Base-by-base conservation (phyloP, 192 early-diverging fungal genomes). In the Entomortierella parvispora region DNA sequence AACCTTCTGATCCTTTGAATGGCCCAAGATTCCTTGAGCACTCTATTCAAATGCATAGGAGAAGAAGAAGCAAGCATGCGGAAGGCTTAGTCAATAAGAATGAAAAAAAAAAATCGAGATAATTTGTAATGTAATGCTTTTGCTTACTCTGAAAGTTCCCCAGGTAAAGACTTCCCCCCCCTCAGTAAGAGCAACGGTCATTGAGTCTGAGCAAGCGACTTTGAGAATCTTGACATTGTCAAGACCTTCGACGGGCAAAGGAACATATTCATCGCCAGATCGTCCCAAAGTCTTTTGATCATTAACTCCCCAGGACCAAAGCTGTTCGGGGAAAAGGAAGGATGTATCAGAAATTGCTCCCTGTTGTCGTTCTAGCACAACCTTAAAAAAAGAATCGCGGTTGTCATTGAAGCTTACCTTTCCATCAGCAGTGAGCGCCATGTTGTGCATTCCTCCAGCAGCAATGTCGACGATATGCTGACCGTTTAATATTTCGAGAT, bases 281-380 rank as follows among this genome's bases (percentile, higher is more conserved):
- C 92, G 82, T 34, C 91, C 96, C n/a, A 99, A 85, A 15, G 93
- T 93, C 53, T 83, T 80, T 65, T 98, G 91, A 82, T 98, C 97
- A 79, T 97, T 97, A 83, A 96, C 96, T 0, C 97, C 97, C 97
- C 97, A 98, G 48, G 91, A 91, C 82, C 89, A 98, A 53, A 98
- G 69, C 88, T 88, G 71, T 37, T 23, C 29, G 40, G 26, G 9
- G 37, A 26, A 29, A n/a, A 26, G n/a, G n/a, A n/a, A 40, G 17
- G 10, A 64, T 25, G 33, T 61, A 42, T 29, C 17, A 14, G 22
- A 4, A 9, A n/a, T n/a, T n/a, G n/a, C n/a, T n/a, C n/a, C n/a
- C n/a, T n/a, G n/a, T n/a, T n/a, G n/a, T n/a, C n/a, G n/a, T n/a
- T n/a, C n/a, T n/a, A n/a, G n/a, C n/a, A n/a, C n/a, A 26, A 34